Evolutionary conservation across 2,329 filamentous ascomycete genomes (phyloP), one percentile per base, ranked within the genome.

Genomic region (Venturia pyrina): DNA sequence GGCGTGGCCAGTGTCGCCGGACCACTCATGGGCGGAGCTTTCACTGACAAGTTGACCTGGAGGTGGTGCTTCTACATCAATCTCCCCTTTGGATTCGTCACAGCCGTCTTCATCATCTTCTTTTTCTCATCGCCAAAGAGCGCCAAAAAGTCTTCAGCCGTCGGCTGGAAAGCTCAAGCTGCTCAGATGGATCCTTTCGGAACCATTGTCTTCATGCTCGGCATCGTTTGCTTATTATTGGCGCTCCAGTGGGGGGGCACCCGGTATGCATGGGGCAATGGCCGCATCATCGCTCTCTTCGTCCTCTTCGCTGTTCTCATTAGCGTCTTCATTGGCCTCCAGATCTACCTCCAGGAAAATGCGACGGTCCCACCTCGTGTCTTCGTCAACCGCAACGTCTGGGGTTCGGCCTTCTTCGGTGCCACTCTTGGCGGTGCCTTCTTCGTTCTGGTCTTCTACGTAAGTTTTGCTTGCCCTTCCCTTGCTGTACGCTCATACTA

Each of bases 241-340:
- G 81, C 81, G 50, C 75, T 83, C 6, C 79, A 82, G 65, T 82
- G 80, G 80, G 81, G 78, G 64, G 80, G 80, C 41, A 76, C 75
- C 70, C 79, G 76, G 70, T 82, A 81, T 68, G 70, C 69, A 1
- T 82, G 80, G 80, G 71, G 70, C 13, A 75, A 73, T 67, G 78
- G 73, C 32, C 74, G 76, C 50, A 78, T 82, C 72, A 80, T 82
- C 64, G 78, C 74, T 1, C 75, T 80, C 1, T 72, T 82, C 32
- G 77, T 81, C 67, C 65, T 80, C 43, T 79, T 78, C 66, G 77
- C 66, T n/a, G 56, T 81, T n/a, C 72, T 81, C 5, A 70, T 75
- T 56, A 67, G 73, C 62, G 72, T 72, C 32, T 82, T 82, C 73
- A 66, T 78, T 44, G 73, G 68, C 10, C 73, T 80, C 28, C 78